Evolutionary conservation across 1,284 basidiomycete species (phyloP), one percentile per base, ranked within the genome.

Genomic region (Trichosporon faecale): DNA sequence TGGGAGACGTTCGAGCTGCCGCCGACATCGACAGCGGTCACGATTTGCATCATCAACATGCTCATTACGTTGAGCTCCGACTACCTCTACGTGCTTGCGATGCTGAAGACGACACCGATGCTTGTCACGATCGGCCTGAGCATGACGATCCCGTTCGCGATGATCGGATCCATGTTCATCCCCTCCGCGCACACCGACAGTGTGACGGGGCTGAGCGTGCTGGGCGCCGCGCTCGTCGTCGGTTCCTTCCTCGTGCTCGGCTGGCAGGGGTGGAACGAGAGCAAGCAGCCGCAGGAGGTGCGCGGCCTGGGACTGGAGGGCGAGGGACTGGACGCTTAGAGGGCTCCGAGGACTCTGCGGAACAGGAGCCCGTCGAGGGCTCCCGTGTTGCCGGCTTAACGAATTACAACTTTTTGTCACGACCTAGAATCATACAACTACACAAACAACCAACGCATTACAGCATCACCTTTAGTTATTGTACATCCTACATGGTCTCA

Each of bases 71-170:
- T 92, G 33, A 89, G 88, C 3, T 92, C 91, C 73, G 94, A 96
- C 83, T 95, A 91, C 79, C 83, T 95, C 66, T 95, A 95, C 81
- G 90, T 95, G 35, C 76, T 84, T 23, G 93, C 96, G 5, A 98
- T 98, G 95, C 88, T 99, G 73, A 98, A 97, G 86, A 98, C 95
- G 2, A 96, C 95, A 2, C 96, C 93, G 1, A 85, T 94, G 52
- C 76, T 82, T 44, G 95, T 94, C 14, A 99, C 96, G 0, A 87
- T 99, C 70, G 96, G 97, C 18, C 87, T 99, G 21, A 94, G 91
- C 69, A 87, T 99, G n/a, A 98, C 97, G 0, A 97, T 98, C 78
- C 84, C 84, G 0, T 76, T 84, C n/a, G 81, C 84, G 16, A 73
- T 85, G 23, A 46, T 80, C n/a, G 81, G 80, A 18, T 80, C 80